These are phyloP conservation scores for Tuber microsphaerosporum DNA, from an alignment of 495 filamentous ascomycete genomes.

Conservation along the genomic window DNA sequence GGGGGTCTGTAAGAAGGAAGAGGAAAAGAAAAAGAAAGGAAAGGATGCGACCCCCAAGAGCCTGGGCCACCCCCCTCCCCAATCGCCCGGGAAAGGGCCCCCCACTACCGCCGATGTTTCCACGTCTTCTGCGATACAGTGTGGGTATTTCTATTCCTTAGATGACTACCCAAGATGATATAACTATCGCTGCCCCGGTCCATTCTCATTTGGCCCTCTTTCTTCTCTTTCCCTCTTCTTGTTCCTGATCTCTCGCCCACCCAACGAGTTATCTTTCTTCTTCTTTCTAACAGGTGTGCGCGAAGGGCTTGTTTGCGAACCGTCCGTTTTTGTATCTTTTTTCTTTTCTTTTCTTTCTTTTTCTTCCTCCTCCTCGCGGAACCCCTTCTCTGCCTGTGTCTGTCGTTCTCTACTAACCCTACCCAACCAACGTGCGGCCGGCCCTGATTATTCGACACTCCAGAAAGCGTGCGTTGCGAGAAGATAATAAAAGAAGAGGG, in stretches of 20 bases:
- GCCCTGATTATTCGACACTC: slow-evolving; percentile 11
- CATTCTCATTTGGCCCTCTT: background rate
- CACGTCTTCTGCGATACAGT: background rate
- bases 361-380: background rate
- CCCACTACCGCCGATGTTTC: background rate
- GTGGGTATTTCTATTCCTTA: background rate
- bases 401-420: slow-evolving; percentile 27
- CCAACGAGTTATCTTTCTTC: background rate
- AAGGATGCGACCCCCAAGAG: background rate
- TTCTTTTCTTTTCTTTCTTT: background rate
- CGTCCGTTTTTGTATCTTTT: background rate
- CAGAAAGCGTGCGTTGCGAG: slow-evolving; percentile 7
- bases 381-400: slow-evolving; percentile 19
- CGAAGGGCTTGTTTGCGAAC: background rate
- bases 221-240: background rate
- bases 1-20: background rate
- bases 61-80: background rate
- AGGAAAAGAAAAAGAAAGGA: background rate
- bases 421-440: slow-evolving; percentile 15
- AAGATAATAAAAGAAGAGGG: background rate
- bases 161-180: background rate
- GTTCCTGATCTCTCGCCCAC: background rate
- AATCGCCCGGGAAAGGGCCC: background rate
- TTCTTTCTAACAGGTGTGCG: background rate
- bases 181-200: slow-evolving; percentile 1